Evolutionary conservation across 2,329 filamentous ascomycete species (phyloP).

Genomic region (Shiraia bambusicola): DNA sequence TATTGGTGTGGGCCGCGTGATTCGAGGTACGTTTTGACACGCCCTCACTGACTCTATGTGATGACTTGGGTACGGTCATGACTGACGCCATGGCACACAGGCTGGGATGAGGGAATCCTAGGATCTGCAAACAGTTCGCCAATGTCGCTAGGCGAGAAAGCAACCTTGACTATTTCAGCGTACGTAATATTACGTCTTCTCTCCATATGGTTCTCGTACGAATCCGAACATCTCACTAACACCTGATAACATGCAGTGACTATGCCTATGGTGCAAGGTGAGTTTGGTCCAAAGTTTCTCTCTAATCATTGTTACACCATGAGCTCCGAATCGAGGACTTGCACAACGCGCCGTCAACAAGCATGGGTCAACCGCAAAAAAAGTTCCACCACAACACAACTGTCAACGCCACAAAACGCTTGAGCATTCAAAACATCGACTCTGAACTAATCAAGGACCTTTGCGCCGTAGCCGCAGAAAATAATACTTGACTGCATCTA

Average conservation of each 20-base stretch:
- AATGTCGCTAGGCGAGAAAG: constrained; percentile 92
- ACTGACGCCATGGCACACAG: constrained; percentile 35
- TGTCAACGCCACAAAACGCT: background rate
- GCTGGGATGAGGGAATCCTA: constrained; percentile 68
- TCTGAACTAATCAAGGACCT: too few relatives aligned
- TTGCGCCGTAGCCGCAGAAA: too few relatives aligned
- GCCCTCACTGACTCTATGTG: background rate
- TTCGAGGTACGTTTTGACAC: constrained; percentile 65
- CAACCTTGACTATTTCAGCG: constrained; percentile 78
- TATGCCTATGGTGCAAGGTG: constrained; percentile 43
- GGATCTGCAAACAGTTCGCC: constrained; percentile 42
- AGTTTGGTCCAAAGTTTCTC: constrained; percentile 17
- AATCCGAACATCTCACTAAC: constrained; percentile 17
- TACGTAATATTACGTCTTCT: constrained; percentile 50
- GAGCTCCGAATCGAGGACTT: constrained; percentile 2
- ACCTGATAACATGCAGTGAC: constrained; percentile 26
- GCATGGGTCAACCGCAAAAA: background rate
- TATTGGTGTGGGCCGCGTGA: constrained; percentile 84
- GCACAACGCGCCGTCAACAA: constrained; percentile 1
- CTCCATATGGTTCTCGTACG: background rate
- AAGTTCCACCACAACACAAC: background rate
- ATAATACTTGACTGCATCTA: too few relatives aligned
- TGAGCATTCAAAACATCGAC: background rate
- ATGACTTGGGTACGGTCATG: constrained; percentile 4
- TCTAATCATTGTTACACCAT: constrained; percentile 7